Evolutionary conservation across 768 basidiomycete species (phyloP).

Genomic region (Leucosporidium yakuticum): DNA sequence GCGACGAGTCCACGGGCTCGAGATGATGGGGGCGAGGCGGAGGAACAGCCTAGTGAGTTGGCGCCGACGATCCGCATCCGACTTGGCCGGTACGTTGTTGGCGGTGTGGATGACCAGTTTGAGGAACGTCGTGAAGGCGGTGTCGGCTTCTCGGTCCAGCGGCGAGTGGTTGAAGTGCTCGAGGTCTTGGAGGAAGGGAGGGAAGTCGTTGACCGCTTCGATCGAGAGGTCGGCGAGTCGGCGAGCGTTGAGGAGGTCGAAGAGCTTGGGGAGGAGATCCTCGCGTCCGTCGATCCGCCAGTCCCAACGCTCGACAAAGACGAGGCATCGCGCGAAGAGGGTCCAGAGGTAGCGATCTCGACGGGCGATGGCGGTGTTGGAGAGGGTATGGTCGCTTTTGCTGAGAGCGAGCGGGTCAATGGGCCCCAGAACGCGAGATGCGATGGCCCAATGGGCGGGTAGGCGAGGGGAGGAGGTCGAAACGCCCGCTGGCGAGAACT

Average conservation of each 20-base stretch:
- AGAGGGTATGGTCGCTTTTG: constrained; percentile 45
- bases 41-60: constrained; percentile 64
- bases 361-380: constrained; percentile 48
- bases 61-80: constrained; percentile 38
- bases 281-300: constrained; percentile 62
- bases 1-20: constrained; percentile 58
- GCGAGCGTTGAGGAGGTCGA: constrained; percentile 68
- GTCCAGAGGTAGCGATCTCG: constrained; percentile 67
- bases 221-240: constrained; percentile 62
- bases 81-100: constrained; percentile 41
- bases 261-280: constrained; percentile 58
- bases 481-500: constrained; percentile 60
- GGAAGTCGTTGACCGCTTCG: constrained; percentile 60
- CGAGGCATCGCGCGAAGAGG: constrained; percentile 64
- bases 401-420: constrained; percentile 56
- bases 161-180: constrained; percentile 46
- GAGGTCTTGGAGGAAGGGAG: constrained; percentile 51
- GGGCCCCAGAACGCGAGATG: constrained; percentile 54
- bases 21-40: constrained; percentile 63
- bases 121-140: constrained; percentile 70
- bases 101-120: constrained; percentile 70
- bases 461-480: constrained; percentile 48
- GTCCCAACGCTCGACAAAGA: constrained; percentile 66
- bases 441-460: constrained; percentile 61
- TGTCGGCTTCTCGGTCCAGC: constrained; percentile 53